These are phyloP conservation scores for Fusarium zealandicum DNA, from an alignment of 2,329 filamentous ascomycete species.

Conservation along the genomic window DNA sequence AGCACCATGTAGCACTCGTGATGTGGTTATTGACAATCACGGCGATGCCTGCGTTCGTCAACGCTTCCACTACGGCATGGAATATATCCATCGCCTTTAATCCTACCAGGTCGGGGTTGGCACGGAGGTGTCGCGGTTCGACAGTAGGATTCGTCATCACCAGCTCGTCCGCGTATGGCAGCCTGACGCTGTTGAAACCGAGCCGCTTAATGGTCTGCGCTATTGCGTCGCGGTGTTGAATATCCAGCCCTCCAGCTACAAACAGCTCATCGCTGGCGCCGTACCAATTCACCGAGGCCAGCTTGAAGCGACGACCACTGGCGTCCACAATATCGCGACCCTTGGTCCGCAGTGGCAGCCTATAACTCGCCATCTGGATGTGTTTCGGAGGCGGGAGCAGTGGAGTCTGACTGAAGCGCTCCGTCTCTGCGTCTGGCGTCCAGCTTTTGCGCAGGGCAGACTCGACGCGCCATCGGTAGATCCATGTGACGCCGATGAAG, in stretches of 20 bases:
- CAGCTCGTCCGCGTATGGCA: constrained; percentile 75
- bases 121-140: constrained; percentile 56
- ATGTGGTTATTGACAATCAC: constrained; percentile 77
- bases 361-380: constrained; percentile 56
- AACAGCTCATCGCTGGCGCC: constrained; percentile 73
- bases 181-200: constrained; percentile 74
- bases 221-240: constrained; percentile 67
- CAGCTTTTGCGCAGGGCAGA: constrained; percentile 54
- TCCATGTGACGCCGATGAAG: constrained; percentile 42
- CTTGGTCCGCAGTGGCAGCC: constrained; percentile 64
- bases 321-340: constrained; percentile 69
- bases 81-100: constrained; percentile 66
- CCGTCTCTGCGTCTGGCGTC: constrained; percentile 57
- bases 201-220: constrained; percentile 65
- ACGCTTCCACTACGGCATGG: constrained; percentile 62
- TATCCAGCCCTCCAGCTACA: constrained; percentile 68
- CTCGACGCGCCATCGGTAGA: constrained; percentile 56
- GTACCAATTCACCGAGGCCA: constrained; percentile 75
- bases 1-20: constrained; percentile 73
- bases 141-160: constrained; percentile 66
- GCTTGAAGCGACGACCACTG: constrained; percentile 63
- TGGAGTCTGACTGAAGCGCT: constrained; percentile 57
- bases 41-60: constrained; percentile 68
- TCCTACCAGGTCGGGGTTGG: constrained; percentile 67
- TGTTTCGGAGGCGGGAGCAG: constrained; percentile 54